phyloP scores from a whole-genome alignment of 139 green algal species.

The Chlamydomonas sp. region DNA sequence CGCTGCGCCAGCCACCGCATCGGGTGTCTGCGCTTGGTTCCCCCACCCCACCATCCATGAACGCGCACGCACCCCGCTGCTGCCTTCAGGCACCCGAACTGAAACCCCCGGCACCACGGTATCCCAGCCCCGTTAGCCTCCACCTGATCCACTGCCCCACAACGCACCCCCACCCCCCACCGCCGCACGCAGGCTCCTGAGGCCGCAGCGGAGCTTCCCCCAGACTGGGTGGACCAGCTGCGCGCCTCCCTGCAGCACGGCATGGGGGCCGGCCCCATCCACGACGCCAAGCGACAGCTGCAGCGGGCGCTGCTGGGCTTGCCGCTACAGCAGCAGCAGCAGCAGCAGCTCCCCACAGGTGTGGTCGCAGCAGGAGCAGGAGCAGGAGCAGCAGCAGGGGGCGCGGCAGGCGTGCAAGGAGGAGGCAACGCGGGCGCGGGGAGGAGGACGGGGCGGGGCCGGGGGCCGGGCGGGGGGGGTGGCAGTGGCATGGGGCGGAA shows the following conservation, averaged over 20 bases:
- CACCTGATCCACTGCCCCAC: neutral
- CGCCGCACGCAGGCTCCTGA: conserved; percentile 1
- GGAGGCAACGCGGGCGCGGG: neutral
- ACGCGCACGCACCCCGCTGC: too few species aligned
- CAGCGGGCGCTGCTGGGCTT: conserved; percentile 2
- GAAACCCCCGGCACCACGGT: neutral
- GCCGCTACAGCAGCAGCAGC: neutral
- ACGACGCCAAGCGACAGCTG: conserved; percentile 12
- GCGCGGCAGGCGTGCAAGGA: neutral
- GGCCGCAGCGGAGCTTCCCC: conserved; percentile 2
- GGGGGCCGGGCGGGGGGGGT: too few species aligned
- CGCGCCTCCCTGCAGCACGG: neutral
- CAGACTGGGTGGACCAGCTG: conserved; percentile 16
- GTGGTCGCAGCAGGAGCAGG: neutral
- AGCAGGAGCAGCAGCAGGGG: neutral
- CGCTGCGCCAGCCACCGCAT: too few species aligned
- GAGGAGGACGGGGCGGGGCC: too few species aligned
- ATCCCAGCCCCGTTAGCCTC: too few species aligned
- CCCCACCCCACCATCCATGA: too few species aligned
- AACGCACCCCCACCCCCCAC: neutral
- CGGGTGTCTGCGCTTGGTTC: too few species aligned
- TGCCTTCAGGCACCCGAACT: too few species aligned
- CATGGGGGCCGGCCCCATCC: neutral
- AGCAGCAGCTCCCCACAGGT: neutral
- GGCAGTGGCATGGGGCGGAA: too few species aligned